Conservation (phyloP, 257 asterid genomes). For the Nicotiana otophora region DNA sequence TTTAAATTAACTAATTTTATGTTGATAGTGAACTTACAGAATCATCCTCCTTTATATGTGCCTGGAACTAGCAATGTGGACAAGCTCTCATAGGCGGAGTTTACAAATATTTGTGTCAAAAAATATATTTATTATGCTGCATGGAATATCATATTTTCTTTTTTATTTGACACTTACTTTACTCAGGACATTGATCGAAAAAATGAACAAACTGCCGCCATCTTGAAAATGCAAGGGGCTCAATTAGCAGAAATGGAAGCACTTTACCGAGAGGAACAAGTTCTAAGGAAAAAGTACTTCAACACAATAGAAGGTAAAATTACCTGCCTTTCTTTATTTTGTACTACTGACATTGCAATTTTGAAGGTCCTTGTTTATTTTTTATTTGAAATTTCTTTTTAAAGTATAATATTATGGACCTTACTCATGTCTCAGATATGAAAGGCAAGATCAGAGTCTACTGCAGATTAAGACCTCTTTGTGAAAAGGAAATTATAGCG, state of each 20-base stretch:
- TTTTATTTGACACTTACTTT: not conserved
- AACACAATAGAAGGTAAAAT: constrained; percentile 83
- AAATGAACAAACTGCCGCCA: constrained; percentile 95
- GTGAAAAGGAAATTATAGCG: constrained; percentile 59
- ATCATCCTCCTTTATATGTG: not conserved
- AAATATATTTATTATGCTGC: not conserved
- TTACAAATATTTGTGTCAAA: not conserved
- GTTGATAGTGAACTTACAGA: not conserved
- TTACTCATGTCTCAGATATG: constrained; percentile 52
- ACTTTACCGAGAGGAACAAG: constrained; percentile 93
- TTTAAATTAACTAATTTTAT: not conserved
- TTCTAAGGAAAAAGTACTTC: constrained; percentile 80
- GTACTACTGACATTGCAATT: not conserved
- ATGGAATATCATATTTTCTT: not conserved
- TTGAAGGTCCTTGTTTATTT: not conserved
- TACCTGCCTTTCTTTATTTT: not conserved
- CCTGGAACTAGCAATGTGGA: not conserved
- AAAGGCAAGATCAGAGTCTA: constrained; percentile 95
- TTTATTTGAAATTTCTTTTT: not conserved
- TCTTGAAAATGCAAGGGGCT: constrained; percentile 92
- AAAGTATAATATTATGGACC: not conserved
- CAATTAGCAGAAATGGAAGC: constrained; percentile 91
- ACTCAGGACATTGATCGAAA: constrained; percentile 84
- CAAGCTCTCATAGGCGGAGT: not conserved
- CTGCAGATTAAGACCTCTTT: constrained; percentile 90